These are phyloP conservation scores for Termitomyces sp. DNA, from an alignment of 768 basidiomycete species.

Conservation along the genomic window DNA sequence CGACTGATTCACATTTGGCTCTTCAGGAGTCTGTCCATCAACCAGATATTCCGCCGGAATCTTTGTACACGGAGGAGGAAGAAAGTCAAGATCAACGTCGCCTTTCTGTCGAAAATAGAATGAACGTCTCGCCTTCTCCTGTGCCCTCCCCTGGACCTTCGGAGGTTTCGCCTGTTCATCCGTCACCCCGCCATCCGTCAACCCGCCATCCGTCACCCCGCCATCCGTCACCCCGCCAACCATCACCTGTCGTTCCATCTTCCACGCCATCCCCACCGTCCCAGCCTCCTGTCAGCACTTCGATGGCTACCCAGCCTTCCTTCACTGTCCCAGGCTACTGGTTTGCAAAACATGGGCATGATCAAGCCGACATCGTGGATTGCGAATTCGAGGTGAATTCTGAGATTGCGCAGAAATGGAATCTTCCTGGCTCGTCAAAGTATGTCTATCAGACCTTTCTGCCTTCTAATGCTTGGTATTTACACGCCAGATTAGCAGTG, in stretches of 20 bases:
- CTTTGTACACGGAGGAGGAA: not conserved
- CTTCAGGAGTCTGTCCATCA: not conserved
- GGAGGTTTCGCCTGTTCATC: not conserved
- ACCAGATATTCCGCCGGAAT: not conserved
- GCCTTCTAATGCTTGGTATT: not conserved
- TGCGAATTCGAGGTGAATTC: constrained; percentile 35
- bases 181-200: too few species aligned
- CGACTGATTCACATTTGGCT: not conserved
- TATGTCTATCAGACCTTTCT: constrained; percentile 8
- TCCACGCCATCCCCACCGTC: not conserved
- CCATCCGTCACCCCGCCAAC: not conserved
- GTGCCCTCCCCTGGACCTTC: not conserved
- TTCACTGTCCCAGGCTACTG: constrained; percentile 39
- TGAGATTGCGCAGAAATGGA: constrained; percentile 31
- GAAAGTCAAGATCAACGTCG: not conserved
- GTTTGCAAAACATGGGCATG: constrained; percentile 30
- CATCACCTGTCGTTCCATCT: not conserved
- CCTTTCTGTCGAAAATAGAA: not conserved
- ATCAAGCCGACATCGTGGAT: constrained; percentile 28
- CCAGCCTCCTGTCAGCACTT: not conserved
- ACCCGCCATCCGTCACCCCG: not conserved
- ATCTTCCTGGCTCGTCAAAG: constrained; percentile 15
- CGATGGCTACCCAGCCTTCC: constrained; percentile 18
- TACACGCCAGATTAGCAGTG: not conserved
- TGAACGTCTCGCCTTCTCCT: not conserved